Base-by-base conservation (phyloP, 1,284 basidiomycete genomes). In the Ustilago bromivora region DNA sequence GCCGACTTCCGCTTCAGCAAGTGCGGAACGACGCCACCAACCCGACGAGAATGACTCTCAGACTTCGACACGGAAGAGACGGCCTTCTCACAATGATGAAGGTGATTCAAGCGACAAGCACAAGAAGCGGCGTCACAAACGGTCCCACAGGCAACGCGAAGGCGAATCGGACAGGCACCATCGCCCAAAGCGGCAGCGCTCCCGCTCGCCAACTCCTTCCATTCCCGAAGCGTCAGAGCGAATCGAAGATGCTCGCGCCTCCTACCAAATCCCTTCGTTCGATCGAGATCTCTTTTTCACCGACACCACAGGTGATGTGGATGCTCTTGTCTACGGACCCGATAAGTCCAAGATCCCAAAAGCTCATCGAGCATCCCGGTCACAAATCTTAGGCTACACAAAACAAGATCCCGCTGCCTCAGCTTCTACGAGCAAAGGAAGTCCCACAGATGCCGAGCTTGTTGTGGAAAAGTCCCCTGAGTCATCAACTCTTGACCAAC, bases 301-400 rank as follows among this genome's bases (percentile, higher is more conserved):
- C n/a, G 68, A 71, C n/a, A 71, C 58, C 17, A 47, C n/a, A 55
- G 68, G 68, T n/a, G 68, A 71, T 41, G 3, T n/a, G 1, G 57
- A 52, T 40, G 53, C 68, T 23, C 36, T 61, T 12, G 28, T 54
- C 11, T 71, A 71, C 15, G 68, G 68, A 8, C 68, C 46, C 4
- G 68, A 71, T 46, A 40, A 43, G 15, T 43, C 62, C 47, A 71
- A 61, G 55, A n/a, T 71, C 7, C 62, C 68, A 5, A 57, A 40
- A 11, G 23, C 35, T 10, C 54, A 51, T 31, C 58, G 65, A 28
- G 23, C 17, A 19, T 28, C 52, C 23, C 52, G 53, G 4, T 63
- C 54, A 13, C 12, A n/a, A 3, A 19, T 43, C 15, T 32, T 63
- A 8, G 61, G 61, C n/a, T 12, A 17, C 38, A n/a, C 35, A 13